Conservation (phyloP, 116 monocot species). For the Cymodocea nodosa region DNA sequence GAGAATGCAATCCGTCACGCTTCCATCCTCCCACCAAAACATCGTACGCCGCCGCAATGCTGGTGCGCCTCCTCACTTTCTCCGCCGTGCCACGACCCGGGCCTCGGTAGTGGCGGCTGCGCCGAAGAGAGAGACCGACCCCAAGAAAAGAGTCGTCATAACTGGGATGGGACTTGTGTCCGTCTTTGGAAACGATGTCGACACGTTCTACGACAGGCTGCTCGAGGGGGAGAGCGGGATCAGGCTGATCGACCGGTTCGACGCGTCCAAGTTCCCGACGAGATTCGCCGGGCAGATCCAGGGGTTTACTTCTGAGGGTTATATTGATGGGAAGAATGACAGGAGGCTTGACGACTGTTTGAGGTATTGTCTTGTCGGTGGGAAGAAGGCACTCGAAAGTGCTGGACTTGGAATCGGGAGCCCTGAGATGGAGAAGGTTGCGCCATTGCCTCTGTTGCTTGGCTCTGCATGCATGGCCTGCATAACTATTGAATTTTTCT, state of each 20-base stretch:
- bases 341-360: conserved; percentile 59
- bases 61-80: neutral
- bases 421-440: conserved; percentile 43
- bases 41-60: conserved; percentile 3
- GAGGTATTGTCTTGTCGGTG: conserved; percentile 65
- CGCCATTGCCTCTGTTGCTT: neutral
- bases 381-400: conserved; percentile 67
- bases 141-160: conserved; percentile 92
- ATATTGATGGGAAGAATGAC: conserved; percentile 82
- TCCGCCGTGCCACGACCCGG: neutral
- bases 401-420: conserved; percentile 41
- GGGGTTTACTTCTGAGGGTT: conserved; percentile 58
- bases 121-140: conserved; percentile 82
- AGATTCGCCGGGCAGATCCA: conserved; percentile 75
- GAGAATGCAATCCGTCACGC: conserved; percentile 20
- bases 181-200: conserved; percentile 94
- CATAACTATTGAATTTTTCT: neutral
- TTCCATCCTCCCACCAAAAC: conserved; percentile 1
- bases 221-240: conserved; percentile 85
- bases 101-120: conserved; percentile 24
- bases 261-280: conserved; percentile 68
- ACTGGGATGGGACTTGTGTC: conserved; percentile 97
- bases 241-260: conserved; percentile 80
- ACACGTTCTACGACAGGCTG: conserved; percentile 69
- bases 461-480: neutral